Percentiles rank a stretch among this genome's conserved stretches.
Evolutionary conservation across 139 green algal species (phyloP).

Genomic region (Dunaliella sp.): DNA sequence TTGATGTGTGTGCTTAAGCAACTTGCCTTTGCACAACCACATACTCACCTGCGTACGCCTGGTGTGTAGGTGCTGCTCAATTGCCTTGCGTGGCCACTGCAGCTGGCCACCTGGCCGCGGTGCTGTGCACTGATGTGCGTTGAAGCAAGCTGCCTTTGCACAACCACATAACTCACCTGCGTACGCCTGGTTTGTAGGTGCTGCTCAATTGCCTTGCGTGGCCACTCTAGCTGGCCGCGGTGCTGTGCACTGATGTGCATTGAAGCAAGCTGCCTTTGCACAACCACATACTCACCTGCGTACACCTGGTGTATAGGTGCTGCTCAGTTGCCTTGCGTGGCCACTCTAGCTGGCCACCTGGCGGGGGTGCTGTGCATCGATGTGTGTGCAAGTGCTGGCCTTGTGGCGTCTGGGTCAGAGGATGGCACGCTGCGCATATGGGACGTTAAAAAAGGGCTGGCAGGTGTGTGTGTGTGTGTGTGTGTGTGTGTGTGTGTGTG

Average conservation of each 20-base stretch:
- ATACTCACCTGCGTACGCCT: too few relatives aligned
- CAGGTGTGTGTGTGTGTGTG: background rate
- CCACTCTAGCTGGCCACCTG: background rate
- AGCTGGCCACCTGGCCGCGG: background rate
- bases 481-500: background rate
- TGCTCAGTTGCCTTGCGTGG: background rate
- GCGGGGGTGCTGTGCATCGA: background rate
- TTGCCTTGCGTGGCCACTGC: background rate
- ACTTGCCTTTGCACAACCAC: too few relatives aligned
- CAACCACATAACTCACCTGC: too few relatives aligned
- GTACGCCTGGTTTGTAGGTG: too few relatives aligned
- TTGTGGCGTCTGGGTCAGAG: background rate
- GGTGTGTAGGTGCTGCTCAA: background rate
- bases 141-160: too few relatives aligned
- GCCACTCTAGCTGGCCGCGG: too few relatives aligned
- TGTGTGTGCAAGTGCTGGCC: background rate
- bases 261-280: too few relatives aligned
- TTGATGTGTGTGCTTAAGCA: too few relatives aligned
- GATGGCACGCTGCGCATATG: background rate
- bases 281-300: too few relatives aligned
- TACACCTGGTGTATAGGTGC: slow-evolving; percentile 4
- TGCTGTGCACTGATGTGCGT: background rate
- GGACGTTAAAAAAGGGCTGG: background rate
- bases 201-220: too few relatives aligned
- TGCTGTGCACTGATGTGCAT: too few relatives aligned